Conservation (phyloP, 2,329 filamentous ascomycete genomes). For the Neoscytalidium dimidiatum region DNA sequence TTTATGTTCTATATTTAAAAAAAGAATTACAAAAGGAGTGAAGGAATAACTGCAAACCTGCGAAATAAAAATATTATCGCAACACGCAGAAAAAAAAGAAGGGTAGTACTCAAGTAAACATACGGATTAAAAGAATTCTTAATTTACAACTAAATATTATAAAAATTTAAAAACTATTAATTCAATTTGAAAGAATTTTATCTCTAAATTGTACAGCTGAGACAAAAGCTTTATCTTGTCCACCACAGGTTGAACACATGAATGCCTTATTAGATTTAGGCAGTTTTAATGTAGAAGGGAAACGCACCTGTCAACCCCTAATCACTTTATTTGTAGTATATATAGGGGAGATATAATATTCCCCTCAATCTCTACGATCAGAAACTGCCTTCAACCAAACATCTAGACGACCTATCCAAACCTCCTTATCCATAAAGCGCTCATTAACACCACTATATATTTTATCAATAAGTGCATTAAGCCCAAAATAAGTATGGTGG, state of each 20-base stretch:
- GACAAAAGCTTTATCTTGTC: neutral
- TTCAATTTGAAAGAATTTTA: conserved; percentile 7
- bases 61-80: no score
- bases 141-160: no score
- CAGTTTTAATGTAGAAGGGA: neutral
- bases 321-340: neutral
- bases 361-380: neutral
- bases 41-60: neutral
- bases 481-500: neutral
- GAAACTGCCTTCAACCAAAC: neutral
- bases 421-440: no score
- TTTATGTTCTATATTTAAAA: neutral
- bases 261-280: neutral
- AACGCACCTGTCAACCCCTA: neutral
- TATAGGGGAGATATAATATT: neutral
- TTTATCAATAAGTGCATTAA: neutral
- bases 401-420: neutral
- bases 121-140: no score
- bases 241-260: neutral
- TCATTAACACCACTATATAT: no score
- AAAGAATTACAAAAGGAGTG: neutral
- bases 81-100: no score
- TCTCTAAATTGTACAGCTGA: neutral
- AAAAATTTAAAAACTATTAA: conserved; percentile 11
- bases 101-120: no score